Conservation (phyloP, 2,329 filamentous ascomycete genomes). For the Allantophomopsis lycopodina region DNA sequence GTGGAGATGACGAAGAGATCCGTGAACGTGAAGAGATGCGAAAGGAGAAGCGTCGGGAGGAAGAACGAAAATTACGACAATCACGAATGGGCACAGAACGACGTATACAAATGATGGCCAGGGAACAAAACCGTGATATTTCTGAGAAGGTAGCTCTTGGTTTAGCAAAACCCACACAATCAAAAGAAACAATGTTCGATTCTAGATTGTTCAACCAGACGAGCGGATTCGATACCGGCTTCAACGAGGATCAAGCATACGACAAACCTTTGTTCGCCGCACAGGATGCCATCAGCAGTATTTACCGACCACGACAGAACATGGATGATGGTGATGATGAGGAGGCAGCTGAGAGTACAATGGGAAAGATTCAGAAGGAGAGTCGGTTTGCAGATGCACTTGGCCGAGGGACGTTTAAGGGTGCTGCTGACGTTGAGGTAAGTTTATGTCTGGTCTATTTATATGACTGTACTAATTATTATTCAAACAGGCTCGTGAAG, state of each 20-base stretch:
- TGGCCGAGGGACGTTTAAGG: slow-evolving; percentile 84
- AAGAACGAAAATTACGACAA: slow-evolving; percentile 81
- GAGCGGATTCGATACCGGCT: slow-evolving; percentile 78
- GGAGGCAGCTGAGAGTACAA: slow-evolving; percentile 65
- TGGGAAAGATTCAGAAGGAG: slow-evolving; percentile 77
- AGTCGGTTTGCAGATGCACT: slow-evolving; percentile 72
- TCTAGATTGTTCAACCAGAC: slow-evolving; percentile 89
- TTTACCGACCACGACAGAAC: slow-evolving; percentile 71
- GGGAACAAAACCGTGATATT: slow-evolving; percentile 93
- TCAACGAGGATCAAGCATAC: slow-evolving; percentile 96
- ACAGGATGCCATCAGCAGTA: slow-evolving; percentile 86
- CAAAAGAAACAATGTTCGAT: slow-evolving; percentile 92
- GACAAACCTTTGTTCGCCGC: slow-evolving; percentile 95
- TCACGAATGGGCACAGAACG: slow-evolving; percentile 92
- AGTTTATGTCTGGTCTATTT: slow-evolving; percentile 17
- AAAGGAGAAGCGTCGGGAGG: slow-evolving; percentile 65
- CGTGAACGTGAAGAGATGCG: slow-evolving; percentile 67
- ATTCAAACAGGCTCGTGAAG: slow-evolving; percentile 52
- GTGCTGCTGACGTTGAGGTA: slow-evolving; percentile 69
- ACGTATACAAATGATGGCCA: slow-evolving; percentile 80
- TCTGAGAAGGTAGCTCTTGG: slow-evolving; percentile 94
- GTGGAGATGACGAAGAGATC: slow-evolving; percentile 46
- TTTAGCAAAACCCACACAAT: slow-evolving; percentile 85
- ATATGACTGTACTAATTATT: not conserved
- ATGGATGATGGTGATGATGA: slow-evolving; percentile 67